phyloP scores from a whole-genome alignment of 1,139 yeast genomes.

The Suhomyces terraborum region DNA sequence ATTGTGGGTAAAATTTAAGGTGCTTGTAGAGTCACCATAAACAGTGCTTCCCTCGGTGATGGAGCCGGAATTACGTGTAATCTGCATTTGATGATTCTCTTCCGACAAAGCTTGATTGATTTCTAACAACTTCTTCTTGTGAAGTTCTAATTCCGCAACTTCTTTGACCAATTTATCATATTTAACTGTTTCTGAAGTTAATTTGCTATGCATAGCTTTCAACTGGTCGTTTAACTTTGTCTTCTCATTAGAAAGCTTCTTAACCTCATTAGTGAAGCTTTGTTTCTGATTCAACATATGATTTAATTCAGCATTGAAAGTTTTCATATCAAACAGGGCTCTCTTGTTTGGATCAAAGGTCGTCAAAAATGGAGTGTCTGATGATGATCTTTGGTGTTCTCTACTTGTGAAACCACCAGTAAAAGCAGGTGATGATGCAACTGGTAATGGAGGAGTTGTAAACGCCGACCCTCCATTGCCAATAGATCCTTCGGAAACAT shows the following conservation, averaged over 20 bases:
- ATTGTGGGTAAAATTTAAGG: constrained; percentile 7
- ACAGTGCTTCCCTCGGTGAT: constrained; percentile 11
- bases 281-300: constrained; percentile 37
- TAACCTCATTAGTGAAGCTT: constrained; percentile 32
- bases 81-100: constrained; percentile 27
- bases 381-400: constrained; percentile 41
- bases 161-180: constrained; percentile 34
- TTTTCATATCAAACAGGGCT: constrained; percentile 31
- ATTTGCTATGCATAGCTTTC: constrained; percentile 16
- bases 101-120: constrained; percentile 29
- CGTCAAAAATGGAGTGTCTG: constrained; percentile 37
- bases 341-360: constrained; percentile 17
- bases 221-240: constrained; percentile 30
- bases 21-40: constrained; percentile 13
- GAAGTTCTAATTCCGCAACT: constrained; percentile 30
- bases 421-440: constrained; percentile 22
- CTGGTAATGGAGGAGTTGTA: constrained; percentile 50
- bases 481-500: constrained; percentile 46
- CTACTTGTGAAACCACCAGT: constrained; percentile 13
- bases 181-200: constrained; percentile 17
- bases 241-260: constrained; percentile 33
- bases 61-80: constrained; percentile 13
- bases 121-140: constrained; percentile 28
- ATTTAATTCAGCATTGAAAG: constrained; percentile 44
- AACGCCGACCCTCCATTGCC: constrained; percentile 36